phyloP scores from a whole-genome alignment of 2,329 filamentous ascomycete genomes.

The Monilinia fructicola region DNA sequence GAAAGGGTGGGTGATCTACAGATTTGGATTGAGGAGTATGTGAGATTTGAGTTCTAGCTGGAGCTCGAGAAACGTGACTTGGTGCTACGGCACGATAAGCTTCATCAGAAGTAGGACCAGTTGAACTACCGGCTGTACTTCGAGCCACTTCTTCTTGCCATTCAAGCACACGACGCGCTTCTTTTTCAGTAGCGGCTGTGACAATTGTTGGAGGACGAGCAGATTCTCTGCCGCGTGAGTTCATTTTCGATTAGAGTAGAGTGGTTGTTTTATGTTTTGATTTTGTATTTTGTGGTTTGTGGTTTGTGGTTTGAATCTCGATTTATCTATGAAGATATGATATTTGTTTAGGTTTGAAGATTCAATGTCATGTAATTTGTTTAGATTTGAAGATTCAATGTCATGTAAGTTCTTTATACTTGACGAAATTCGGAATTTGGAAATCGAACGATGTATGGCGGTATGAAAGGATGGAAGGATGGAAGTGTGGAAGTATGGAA shows the following conservation, averaged over 20 bases:
- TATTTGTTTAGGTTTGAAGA: neutral
- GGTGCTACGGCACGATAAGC: conserved; percentile 15
- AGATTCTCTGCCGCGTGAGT: conserved; percentile 10
- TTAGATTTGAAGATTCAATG: neutral
- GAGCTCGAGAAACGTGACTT: conserved; percentile 18
- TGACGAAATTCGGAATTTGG: neutral
- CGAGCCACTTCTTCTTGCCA: conserved; percentile 46
- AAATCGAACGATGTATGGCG: neutral
- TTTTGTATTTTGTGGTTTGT: neutral
- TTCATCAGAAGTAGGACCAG: conserved; percentile 1
- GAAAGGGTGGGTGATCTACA: conserved; percentile 17
- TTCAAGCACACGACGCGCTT: conserved; percentile 44
- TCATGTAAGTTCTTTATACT: neutral
- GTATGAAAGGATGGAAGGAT: neutral
- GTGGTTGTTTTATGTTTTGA: neutral
- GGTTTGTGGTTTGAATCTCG: neutral
- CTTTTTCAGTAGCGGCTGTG: conserved; percentile 36
- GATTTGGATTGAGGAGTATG: neutral
- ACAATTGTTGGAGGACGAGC: conserved; percentile 27
- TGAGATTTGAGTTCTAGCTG: conserved; percentile 5
- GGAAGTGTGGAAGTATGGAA: neutral
- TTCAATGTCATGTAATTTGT: neutral
- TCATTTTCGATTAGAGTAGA: conserved; percentile 1
- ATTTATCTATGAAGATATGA: neutral
- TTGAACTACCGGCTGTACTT: conserved; percentile 29